Evolutionary conservation across 805 yeast genomes (phyloP).

Genomic region (Ogataea philodendri): DNA sequence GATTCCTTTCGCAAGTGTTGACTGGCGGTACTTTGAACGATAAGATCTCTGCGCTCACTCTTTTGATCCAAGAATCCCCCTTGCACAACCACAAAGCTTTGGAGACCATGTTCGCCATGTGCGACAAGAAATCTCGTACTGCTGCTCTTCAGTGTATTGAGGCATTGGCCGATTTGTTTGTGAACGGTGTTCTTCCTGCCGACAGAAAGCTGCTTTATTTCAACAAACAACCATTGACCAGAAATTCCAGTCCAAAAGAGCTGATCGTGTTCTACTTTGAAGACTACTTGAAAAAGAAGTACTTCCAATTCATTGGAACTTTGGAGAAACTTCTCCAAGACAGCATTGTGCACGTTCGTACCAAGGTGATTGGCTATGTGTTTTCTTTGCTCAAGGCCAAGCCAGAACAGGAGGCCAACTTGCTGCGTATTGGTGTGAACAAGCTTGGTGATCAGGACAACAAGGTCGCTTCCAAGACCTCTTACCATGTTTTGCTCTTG

Average conservation of each 20-base stretch:
- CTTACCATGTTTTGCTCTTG: constrained; percentile 72
- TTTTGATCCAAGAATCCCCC: constrained; percentile 93
- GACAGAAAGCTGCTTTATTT: constrained; percentile 79
- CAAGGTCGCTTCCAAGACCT: constrained; percentile 85
- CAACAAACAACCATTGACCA: constrained; percentile 64
- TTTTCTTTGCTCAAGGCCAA: constrained; percentile 78
- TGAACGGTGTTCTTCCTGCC: constrained; percentile 82
- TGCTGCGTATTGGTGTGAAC: constrained; percentile 84
- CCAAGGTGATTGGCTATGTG: constrained; percentile 70
- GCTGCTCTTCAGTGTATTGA: constrained; percentile 89
- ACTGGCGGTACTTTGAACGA: constrained; percentile 92
- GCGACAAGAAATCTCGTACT: constrained; percentile 89
- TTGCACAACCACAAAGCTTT: constrained; percentile 82
- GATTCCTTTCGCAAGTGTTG: constrained; percentile 84
- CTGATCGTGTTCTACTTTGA: constrained; percentile 82
- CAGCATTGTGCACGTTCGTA: constrained; percentile 83
- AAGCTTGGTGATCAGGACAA: constrained; percentile 92
- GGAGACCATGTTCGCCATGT: constrained; percentile 71
- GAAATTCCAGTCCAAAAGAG: constrained; percentile 47
- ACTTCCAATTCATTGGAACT: constrained; percentile 70
- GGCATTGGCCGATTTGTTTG: constrained; percentile 83
- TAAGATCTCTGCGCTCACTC: constrained; percentile 91
- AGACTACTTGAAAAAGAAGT: constrained; percentile 77
- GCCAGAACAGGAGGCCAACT: constrained; percentile 95
- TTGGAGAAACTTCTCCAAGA: constrained; percentile 86